Evolutionary conservation across 768 basidiomycete species (phyloP).

Genomic region (Phlebiopsis gigantea): DNA sequence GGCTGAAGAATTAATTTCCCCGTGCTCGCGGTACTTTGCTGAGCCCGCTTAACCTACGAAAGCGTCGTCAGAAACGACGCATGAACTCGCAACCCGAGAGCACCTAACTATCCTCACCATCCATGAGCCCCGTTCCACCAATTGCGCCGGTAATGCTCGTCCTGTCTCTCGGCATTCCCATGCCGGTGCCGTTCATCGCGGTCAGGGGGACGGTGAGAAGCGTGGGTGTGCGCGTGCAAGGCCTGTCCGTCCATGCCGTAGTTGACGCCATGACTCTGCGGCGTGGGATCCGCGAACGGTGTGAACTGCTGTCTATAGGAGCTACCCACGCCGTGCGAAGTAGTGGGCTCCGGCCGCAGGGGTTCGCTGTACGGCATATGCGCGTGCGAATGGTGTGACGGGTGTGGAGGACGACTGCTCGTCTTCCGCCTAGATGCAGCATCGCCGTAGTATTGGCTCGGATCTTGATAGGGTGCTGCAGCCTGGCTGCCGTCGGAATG

Average conservation of each 20-base stretch:
- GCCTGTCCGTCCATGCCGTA: neutral
- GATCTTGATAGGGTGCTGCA: neutral
- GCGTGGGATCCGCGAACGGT: neutral
- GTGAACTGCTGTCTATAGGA: neutral
- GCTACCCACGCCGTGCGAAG: neutral
- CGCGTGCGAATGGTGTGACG: neutral
- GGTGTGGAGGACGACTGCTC: neutral
- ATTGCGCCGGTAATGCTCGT: neutral
- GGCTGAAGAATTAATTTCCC: neutral
- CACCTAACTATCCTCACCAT: conserved; percentile 5
- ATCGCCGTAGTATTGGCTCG: neutral
- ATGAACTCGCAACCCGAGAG: neutral
- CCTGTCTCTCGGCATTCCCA: neutral
- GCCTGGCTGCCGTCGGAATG: neutral
- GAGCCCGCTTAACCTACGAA: neutral
- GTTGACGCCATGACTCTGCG: neutral
- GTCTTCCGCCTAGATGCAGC: neutral
- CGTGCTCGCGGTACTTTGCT: neutral
- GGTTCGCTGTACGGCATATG: neutral
- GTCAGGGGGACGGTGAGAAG: neutral
- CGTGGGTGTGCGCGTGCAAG: neutral
- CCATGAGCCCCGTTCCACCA: conserved; percentile 1
- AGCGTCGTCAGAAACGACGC: neutral
- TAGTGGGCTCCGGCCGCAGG: neutral
- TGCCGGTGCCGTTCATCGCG: neutral